Evolutionary conservation across 192 early-diverging fungal species (phyloP).

Genomic region (Linnemannia schmuckeri): DNA sequence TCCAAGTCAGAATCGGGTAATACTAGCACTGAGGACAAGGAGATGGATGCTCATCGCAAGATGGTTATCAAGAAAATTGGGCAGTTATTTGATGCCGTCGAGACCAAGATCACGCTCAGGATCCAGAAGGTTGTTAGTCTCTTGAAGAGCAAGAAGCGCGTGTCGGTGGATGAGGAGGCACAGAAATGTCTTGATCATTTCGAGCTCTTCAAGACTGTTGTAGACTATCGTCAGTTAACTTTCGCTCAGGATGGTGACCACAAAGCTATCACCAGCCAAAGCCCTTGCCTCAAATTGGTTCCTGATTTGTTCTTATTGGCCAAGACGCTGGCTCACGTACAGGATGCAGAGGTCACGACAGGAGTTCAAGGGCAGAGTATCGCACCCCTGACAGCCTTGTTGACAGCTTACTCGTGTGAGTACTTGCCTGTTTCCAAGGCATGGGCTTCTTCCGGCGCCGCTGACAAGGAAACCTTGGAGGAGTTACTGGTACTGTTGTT

Average conservation of each 20-base stretch:
- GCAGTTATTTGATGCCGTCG: slow-evolving; percentile 16
- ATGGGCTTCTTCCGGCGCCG: not conserved
- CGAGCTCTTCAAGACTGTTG: slow-evolving; percentile 35
- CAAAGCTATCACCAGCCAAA: not conserved
- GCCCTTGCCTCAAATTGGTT: slow-evolving; percentile 4
- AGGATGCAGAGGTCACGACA: not conserved
- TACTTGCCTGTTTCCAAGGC: slow-evolving; percentile 25
- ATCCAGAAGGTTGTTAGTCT: slow-evolving; percentile 16
- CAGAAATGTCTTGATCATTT: slow-evolving; percentile 43
- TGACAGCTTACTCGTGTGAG: slow-evolving; percentile 48
- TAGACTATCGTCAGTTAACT: slow-evolving; percentile 18
- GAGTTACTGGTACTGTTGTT: slow-evolving; percentile 23
- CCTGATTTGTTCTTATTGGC: slow-evolving; percentile 33
- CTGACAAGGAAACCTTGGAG: slow-evolving; percentile 6
- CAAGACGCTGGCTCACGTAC: not conserved
- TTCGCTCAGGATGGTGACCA: not conserved
- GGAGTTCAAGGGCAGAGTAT: not conserved
- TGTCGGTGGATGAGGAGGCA: not conserved
- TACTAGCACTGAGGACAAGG: not conserved
- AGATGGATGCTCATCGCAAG: not conserved
- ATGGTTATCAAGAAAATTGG: slow-evolving; percentile 7
- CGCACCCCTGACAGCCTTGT: slow-evolving; percentile 20
- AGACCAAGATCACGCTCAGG: slow-evolving; percentile 6
- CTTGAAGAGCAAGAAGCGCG: not conserved
- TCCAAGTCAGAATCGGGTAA: slow-evolving; percentile 15